A percentile compares a stretch with the other conserved stretches of the same genome.
Evolutionary conservation across 768 basidiomycete genomes (phyloP).

Genomic region (Solioccasus polychromus): DNA sequence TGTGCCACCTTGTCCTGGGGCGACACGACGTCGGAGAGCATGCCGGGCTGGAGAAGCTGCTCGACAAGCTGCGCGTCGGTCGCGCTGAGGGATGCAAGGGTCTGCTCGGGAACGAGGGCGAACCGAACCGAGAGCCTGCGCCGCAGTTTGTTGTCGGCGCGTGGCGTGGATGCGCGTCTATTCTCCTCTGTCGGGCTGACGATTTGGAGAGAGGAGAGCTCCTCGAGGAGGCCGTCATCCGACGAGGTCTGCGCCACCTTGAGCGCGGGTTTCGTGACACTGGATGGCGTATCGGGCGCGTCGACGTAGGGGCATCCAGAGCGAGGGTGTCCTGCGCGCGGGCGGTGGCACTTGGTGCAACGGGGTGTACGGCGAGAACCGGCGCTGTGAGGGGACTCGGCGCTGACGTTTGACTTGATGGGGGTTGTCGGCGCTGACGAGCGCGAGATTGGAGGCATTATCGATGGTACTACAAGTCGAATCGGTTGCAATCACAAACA

Average conservation of each 20-base stretch:
- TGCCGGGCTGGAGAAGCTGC: constrained; percentile 44
- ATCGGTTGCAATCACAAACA: no score
- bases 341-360: constrained; percentile 55
- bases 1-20: constrained; percentile 30
- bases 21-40: constrained; percentile 24
- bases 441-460: constrained; percentile 28
- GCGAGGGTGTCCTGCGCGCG: constrained; percentile 58
- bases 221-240: constrained; percentile 36
- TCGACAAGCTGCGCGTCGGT: constrained; percentile 47
- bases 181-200: constrained; percentile 22
- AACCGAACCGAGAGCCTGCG: constrained; percentile 32
- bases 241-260: neutral
- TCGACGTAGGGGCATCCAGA: constrained; percentile 54
- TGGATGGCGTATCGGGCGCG: no score
- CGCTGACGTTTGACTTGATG: constrained; percentile 17
- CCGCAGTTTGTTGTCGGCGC: constrained; percentile 3
- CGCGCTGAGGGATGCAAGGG: constrained; percentile 49
- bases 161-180: constrained; percentile 6
- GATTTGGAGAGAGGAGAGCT: constrained; percentile 48
- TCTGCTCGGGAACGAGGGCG: constrained; percentile 36
- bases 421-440: constrained; percentile 32
- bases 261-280: constrained; percentile 5
- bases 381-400: constrained; percentile 27
- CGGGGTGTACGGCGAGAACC: constrained; percentile 51
- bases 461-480: no score